phyloP scores from a whole-genome alignment of 2,329 filamentous ascomycete genomes.

The Dendryphion nanum region DNA sequence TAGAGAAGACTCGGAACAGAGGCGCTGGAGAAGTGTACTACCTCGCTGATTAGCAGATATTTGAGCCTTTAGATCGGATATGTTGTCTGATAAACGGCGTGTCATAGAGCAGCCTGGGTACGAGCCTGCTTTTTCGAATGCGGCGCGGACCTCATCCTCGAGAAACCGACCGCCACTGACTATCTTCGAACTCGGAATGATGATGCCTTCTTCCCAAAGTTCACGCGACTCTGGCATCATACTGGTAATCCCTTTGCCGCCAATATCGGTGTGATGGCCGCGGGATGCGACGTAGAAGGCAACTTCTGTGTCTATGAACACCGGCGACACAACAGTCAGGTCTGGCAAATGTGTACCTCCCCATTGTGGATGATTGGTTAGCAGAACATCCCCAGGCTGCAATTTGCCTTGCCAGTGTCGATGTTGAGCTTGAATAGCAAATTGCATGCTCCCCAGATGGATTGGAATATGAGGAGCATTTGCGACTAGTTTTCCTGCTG shows the following conservation, averaged over 20 bases:
- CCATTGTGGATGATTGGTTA: background rate
- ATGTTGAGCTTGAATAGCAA: constrained; percentile 1
- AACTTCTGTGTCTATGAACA: background rate
- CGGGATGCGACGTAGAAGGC: background rate
- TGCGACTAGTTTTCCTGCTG: background rate
- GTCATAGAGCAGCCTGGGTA: background rate
- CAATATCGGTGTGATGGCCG: background rate
- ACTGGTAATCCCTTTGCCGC: background rate
- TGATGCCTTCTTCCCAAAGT: background rate
- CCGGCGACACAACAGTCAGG: background rate
- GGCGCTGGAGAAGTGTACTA: background rate
- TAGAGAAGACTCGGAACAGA: background rate
- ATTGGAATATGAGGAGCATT: background rate
- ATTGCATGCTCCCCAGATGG: background rate
- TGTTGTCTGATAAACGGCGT: background rate
- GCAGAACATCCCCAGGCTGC: background rate
- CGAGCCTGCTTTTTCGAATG: background rate
- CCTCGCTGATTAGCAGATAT: background rate
- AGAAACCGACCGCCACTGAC: background rate
- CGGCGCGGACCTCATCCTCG: background rate
- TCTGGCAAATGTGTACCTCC: background rate
- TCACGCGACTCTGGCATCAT: background rate
- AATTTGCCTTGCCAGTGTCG: background rate
- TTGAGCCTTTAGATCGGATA: background rate
- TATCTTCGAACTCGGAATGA: background rate